Base-by-base conservation (phyloP, 495 filamentous ascomycete genomes). In the Penicillium pulvis region DNA sequence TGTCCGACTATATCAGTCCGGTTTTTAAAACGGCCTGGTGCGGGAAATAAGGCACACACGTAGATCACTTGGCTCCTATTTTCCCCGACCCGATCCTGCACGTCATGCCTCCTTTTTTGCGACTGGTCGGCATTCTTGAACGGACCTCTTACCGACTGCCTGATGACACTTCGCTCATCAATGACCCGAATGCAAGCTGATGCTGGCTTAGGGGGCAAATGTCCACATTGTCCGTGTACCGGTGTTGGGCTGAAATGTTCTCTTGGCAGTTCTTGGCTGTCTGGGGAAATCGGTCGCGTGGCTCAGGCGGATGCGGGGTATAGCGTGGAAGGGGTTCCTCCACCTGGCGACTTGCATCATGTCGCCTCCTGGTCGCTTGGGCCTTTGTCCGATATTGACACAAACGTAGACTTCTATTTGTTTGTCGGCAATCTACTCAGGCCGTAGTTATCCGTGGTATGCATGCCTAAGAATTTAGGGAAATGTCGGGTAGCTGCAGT, bases 201-300 rank as follows among this genome's bases (percentile, higher is more conserved):
- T 7, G 4, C 39, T 12, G 33, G 3, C 33, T 23, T 36, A 28
- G 28, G 33, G 33, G 10, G 10, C 33, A 8, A 41, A 17, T 41
- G 14, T 17, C 12, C 33, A 35, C 33, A n/a, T n/a, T 9, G 11
- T 12, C 33, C 33, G 6, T 28, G 33, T 36, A 36, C 7, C 10
- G 9, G 14, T 3, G 39, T 41, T 41, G 39, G 14, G 4, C 16
- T 41, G 39, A 41, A 1, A 41, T 11, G 2, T 8, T 14, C 14
- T 14, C 39, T 41, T 41, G 39, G 39, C 39, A 41, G 16, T 17
- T 17, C 54, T 26, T 56, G 44, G 30, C 54, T 56, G 23, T 46
- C 16, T 50, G 67, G 67, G 67, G 67, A 67, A 69, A 45, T n/a
- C 56, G 54, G 58, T 69, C 67, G 67, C 67, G 64, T 69, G 67